A percentile compares a stretch with the other conserved stretches of the same genome.
These are phyloP conservation scores for Cladorrhinum samala DNA, from an alignment of 495 filamentous ascomycete genomes.

Conservation along the genomic window DNA sequence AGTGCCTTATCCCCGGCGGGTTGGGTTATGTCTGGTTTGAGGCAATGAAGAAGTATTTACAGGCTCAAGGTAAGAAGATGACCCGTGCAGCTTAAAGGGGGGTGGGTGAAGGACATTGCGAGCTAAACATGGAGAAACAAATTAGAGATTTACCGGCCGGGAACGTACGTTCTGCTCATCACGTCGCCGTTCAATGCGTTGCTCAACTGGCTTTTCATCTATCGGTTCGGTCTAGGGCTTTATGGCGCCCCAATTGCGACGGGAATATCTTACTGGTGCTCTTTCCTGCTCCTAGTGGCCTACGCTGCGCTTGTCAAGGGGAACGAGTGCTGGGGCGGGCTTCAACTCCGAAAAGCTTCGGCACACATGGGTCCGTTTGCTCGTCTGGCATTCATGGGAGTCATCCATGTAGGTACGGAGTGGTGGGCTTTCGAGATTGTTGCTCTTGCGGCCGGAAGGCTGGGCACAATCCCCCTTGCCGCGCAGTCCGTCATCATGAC, in stretches of 20 bases:
- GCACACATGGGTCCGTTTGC: slow-evolving; percentile 67
- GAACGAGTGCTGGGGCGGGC: slow-evolving; percentile 78
- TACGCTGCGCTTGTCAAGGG: slow-evolving; percentile 71
- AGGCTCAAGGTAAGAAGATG: slow-evolving; percentile 65
- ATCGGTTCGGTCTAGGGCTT: slow-evolving; percentile 62
- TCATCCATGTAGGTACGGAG: slow-evolving; percentile 88
- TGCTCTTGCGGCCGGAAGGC: slow-evolving; percentile 75
- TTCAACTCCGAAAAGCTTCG: slow-evolving; percentile 54
- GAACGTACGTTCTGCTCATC: slow-evolving; percentile 79
- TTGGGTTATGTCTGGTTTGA: slow-evolving; percentile 92
- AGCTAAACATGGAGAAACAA: no score
- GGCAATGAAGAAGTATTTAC: slow-evolving; percentile 83
- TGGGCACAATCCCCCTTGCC: slow-evolving; percentile 78
- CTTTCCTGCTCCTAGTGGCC: slow-evolving; percentile 68
- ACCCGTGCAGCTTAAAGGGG: no score
- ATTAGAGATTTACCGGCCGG: slow-evolving; percentile 83
- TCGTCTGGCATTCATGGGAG: slow-evolving; percentile 67
- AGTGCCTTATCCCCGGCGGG: slow-evolving; percentile 74
- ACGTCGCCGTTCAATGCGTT: slow-evolving; percentile 73
- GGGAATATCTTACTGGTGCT: slow-evolving; percentile 80
- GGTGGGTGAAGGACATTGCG: not conserved
- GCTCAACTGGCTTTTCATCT: slow-evolving; percentile 77
- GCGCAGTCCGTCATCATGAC: slow-evolving; percentile 95
- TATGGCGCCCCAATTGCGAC: slow-evolving; percentile 80
- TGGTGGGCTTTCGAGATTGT: slow-evolving; percentile 98